These are phyloP conservation scores for Sanguinoderma infundibulare DNA, from an alignment of 1,284 basidiomycete species.

Conservation along the genomic window DNA sequence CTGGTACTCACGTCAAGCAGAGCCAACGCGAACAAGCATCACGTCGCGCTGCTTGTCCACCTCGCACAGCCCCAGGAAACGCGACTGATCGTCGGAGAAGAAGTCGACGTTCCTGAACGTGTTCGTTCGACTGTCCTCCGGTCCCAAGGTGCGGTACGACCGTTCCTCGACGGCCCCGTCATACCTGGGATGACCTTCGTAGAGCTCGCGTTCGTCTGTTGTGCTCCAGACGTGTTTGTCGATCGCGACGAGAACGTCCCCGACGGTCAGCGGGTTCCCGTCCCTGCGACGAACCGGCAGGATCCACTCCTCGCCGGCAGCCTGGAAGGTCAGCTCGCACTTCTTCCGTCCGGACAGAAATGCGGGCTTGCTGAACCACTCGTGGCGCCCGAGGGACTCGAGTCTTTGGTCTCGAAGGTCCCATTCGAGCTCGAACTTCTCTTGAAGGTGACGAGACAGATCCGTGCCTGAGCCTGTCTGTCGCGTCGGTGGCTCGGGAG, in stretches of 20 bases:
- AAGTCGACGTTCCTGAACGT: background rate
- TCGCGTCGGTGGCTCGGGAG: background rate
- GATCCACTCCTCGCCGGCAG: background rate
- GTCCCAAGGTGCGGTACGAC: background rate
- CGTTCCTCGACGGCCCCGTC: background rate
- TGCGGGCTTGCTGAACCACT: background rate
- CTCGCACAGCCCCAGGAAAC: background rate
- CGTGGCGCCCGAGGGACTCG: background rate
- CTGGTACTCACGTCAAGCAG: background rate
- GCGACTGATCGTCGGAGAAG: background rate
- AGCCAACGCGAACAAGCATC: background rate
- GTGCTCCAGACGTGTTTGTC: background rate
- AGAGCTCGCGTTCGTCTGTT: background rate
- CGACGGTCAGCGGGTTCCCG: background rate
- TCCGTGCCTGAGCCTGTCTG: background rate
- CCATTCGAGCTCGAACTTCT: background rate
- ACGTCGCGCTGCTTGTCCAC: background rate
- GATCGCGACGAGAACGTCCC: slow-evolving; percentile 1
- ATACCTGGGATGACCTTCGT: background rate
- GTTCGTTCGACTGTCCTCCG: background rate
- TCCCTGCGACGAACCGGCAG: background rate
- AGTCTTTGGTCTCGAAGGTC: background rate
- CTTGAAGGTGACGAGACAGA: background rate
- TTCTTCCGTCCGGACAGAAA: background rate
- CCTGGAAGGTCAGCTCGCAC: background rate